Evolutionary conservation across 768 basidiomycete genomes (phyloP).

Genomic region (Dendrothele bispora): DNA sequence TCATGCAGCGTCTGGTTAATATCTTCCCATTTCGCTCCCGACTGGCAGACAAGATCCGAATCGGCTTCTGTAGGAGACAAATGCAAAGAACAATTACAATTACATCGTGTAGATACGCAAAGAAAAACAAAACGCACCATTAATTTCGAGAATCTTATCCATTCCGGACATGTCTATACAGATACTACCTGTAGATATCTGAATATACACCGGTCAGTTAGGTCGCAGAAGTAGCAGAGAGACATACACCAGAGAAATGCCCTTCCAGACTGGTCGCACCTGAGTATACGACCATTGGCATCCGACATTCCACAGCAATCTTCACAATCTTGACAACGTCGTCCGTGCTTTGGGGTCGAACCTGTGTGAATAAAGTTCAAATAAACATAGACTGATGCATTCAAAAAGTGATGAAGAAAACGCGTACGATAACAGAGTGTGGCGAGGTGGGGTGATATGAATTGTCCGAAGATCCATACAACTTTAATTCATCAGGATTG

Average conservation of each 20-base stretch:
- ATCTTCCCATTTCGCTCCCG: conserved; percentile 71
- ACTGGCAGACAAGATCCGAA: conserved; percentile 72
- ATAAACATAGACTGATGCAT: not conserved
- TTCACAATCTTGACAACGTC: conserved; percentile 81
- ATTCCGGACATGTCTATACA: conserved; percentile 79
- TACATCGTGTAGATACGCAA: no score
- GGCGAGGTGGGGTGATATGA: conserved; percentile 63
- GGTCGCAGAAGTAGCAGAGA: not conserved
- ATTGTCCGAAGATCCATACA: conserved; percentile 67
- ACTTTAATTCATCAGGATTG: conserved; percentile 48
- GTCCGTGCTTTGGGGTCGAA: conserved; percentile 22
- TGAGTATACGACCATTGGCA: conserved; percentile 77
- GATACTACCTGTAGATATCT: conserved; percentile 59
- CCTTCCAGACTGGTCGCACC: conserved; percentile 86
- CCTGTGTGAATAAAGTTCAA: not conserved
- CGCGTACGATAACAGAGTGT: conserved; percentile 47
- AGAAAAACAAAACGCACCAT: conserved; percentile 42
- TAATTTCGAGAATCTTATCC: conserved; percentile 75
- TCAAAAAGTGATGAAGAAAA: not conserved
- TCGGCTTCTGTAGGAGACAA: conserved; percentile 50
- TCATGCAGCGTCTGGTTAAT: conserved; percentile 64
- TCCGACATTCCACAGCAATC: conserved; percentile 67
- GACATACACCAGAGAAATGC: conserved; percentile 61
- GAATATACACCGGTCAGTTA: not conserved
- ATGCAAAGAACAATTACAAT: not conserved